Base-by-base conservation (phyloP, 306 rosid species). In the Psophocarpus tetragonolobus region DNA sequence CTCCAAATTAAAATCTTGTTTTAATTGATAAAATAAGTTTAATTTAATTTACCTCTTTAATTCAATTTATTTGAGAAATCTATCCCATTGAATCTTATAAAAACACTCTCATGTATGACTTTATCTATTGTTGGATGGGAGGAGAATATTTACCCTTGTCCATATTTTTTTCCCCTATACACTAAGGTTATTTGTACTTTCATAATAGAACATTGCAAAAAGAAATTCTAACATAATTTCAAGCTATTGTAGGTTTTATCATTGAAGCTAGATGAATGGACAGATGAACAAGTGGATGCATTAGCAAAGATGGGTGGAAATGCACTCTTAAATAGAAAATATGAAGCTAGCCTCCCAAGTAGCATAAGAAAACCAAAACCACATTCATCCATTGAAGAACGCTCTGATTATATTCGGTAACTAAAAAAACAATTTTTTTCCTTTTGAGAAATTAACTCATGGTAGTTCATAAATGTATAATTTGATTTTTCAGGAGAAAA, bases 221-320 rank as follows among this genome's bases (percentile, higher is more conserved):
- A 4, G 61, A 60, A 57, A 58, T 53, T 64, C 35, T 63, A 68
- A 78, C 71, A 62, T 71, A 17, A 57, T 67, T 45, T 41, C 53
- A 67, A 60, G 38, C 39, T 69, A 39, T 81, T 80, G 9, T 81
- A 94, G 98, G 96, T 95, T 89, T 86, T 90, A 65, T 92, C 98
- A 12, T 76, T 88, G 90, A 95, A 92, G 83, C 90, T 95, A 77
- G 98, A 95, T 82, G 88, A 91, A 14, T 95, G 98, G 98, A 85
- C 90, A 24, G 86, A 91, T 61, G 97, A 95, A 76, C 84, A 91
- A 86, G 93, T 95, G 66, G 88, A 90, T 23, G 71, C 78, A 70
- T 79, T 95, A 80, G 87, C 57, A 33, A 88, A 76, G 48, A 14
- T 85, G 50, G 98, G 98, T 60, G 98, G 98, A 77, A 95, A 95